phyloP scores from a whole-genome alignment of 257 asterid species.

The Cynanchum wilfordii region DNA sequence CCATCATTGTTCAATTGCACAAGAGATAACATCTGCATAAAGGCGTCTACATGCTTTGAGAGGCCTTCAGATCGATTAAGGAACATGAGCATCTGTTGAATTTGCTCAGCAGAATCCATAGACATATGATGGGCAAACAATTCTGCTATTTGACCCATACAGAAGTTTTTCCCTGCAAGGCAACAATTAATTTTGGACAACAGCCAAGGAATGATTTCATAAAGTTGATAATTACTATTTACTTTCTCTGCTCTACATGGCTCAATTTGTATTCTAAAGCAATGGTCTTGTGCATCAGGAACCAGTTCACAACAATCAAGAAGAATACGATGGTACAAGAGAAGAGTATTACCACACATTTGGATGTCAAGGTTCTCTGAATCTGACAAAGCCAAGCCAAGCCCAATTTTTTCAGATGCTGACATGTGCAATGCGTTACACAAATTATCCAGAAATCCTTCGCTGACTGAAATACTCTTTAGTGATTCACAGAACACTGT shows the following conservation, averaged over 20 bases:
- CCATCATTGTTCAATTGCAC: conserved; percentile 60
- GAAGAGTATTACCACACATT: conserved; percentile 64
- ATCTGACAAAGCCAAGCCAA: conserved; percentile 83
- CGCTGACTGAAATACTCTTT: conserved; percentile 44
- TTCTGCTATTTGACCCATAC: conserved; percentile 74
- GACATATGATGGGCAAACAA: conserved; percentile 48
- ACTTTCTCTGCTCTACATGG: background rate
- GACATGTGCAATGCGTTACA: conserved; percentile 56
- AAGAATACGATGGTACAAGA: conserved; percentile 1
- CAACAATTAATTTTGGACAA: background rate
- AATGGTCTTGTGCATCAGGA: background rate
- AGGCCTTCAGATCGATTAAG: conserved; percentile 83
- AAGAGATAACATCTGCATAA: conserved; percentile 81
- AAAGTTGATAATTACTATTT: background rate
- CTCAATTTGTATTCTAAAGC: background rate
- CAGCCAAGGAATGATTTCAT: background rate
- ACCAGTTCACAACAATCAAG: background rate
- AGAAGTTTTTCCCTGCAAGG: conserved; percentile 78
- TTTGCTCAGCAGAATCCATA: conserved; percentile 54
- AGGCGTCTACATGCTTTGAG: conserved; percentile 70
- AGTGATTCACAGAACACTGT: conserved; percentile 68
- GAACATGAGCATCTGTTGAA: conserved; percentile 67
- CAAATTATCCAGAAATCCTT: conserved; percentile 67
- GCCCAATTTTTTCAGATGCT: conserved; percentile 60
- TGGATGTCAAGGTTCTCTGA: conserved; percentile 63